Evolutionary conservation across 1,284 basidiomycete species (phyloP).

Genomic region (Austroboletus niveus): DNA sequence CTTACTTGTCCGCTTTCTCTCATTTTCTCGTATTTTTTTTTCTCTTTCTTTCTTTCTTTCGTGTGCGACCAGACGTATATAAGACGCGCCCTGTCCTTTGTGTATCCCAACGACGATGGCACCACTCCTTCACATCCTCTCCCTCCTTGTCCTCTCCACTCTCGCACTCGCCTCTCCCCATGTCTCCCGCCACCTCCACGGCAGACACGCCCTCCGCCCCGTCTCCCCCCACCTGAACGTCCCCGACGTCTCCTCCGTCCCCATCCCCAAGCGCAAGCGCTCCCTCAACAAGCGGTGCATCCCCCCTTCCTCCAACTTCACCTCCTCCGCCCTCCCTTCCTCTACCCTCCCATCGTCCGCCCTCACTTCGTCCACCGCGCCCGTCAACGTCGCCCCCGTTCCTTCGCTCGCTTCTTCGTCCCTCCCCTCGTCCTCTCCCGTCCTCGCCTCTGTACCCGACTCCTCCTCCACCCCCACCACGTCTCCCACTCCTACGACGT

Average conservation of each 20-base stretch:
- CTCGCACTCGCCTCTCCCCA: conserved; percentile 49
- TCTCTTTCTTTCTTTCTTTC: too few relatives aligned
- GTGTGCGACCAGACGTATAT: too few relatives aligned
- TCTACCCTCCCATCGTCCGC: neutral
- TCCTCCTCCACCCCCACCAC: too few relatives aligned
- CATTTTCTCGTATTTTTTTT: too few relatives aligned
- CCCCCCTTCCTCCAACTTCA: conserved; percentile 18
- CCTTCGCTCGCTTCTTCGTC: conserved; percentile 5
- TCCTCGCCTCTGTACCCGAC: neutral
- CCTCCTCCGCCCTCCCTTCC: conserved; percentile 4
- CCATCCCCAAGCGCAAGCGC: conserved; percentile 31
- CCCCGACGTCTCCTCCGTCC: conserved; percentile 28
- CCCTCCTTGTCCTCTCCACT: conserved; percentile 45
- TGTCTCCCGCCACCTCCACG: conserved; percentile 31
- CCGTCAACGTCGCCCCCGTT: conserved; percentile 14
- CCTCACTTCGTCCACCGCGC: neutral
- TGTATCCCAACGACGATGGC: conserved; percentile 37
- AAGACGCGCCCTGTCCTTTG: too few relatives aligned
- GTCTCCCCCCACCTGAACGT: conserved; percentile 21
- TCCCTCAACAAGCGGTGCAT: conserved; percentile 45
- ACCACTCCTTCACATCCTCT: conserved; percentile 43
- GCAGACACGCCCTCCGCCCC: conserved; percentile 29
- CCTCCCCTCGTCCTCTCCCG: neutral
- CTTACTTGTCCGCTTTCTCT: too few relatives aligned
- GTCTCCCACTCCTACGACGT: neutral